Percentiles rank a stretch among this genome's conserved stretches.
phyloP scores from a whole-genome alignment of 1,139 yeast genomes.

The Pneumocystis canis region DNA sequence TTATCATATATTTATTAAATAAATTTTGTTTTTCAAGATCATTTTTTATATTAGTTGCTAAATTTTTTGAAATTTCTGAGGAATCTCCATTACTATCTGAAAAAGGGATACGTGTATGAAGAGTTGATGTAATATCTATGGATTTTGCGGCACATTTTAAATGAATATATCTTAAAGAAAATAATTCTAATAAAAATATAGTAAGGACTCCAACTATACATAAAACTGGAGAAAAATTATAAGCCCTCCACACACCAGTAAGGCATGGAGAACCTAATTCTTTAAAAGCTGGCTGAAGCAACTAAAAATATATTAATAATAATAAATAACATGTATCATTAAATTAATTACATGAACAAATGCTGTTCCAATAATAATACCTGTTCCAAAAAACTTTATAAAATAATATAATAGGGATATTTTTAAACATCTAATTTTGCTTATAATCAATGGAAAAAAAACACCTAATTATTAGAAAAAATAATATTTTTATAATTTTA shows the following conservation, averaged over 20 bases:
- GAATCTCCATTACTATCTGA: conserved; percentile 6
- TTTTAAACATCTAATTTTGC: conserved; percentile 9
- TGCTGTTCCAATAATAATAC: conserved; percentile 71
- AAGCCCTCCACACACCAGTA: conserved; percentile 18
- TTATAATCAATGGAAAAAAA: conserved; percentile 17
- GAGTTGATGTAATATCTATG: conserved; percentile 8
- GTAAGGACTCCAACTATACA: conserved; percentile 32
- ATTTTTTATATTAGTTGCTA: neutral
- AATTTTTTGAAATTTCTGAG: neutral
- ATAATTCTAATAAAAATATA: conserved; percentile 28
- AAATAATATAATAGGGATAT: conserved; percentile 48
- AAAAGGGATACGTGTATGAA: conserved; percentile 18
- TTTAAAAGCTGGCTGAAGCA: conserved; percentile 28
- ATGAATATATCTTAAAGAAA: conserved; percentile 12
- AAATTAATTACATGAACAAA: conserved; percentile 37
- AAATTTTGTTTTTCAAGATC: neutral
- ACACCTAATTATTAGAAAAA: conserved; percentile 26
- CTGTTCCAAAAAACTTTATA: conserved; percentile 66
- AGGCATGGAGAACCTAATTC: conserved; percentile 15
- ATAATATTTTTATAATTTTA: conserved; percentile 11
- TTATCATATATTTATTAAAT: conserved; percentile 13
- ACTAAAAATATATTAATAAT: neutral
- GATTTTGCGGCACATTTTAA: conserved; percentile 7
- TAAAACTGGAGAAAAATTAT: conserved; percentile 29
- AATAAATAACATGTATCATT: neutral